A percentile compares a stretch with the other conserved stretches of the same genome.
These are phyloP conservation scores for Coprinopsis sp. DNA, from an alignment of 768 basidiomycete genomes.

Conservation along the genomic window DNA sequence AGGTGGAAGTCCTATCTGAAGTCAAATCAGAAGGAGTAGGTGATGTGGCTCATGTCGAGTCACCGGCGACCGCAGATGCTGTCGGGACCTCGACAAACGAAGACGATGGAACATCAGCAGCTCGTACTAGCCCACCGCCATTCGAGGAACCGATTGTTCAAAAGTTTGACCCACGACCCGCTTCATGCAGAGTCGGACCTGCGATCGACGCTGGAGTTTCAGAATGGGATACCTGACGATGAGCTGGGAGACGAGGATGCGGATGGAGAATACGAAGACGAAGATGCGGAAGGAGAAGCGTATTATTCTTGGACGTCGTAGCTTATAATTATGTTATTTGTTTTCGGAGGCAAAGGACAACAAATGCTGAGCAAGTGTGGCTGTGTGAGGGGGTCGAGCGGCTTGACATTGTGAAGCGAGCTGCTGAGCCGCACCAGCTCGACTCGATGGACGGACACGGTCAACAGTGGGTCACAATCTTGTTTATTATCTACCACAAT, in stretches of 20 bases:
- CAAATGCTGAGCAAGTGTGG: slow-evolving; percentile 11
- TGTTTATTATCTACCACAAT: slow-evolving; percentile 14
- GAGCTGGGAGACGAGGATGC: slow-evolving; percentile 39
- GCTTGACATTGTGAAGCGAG: slow-evolving; percentile 18
- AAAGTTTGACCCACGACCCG: slow-evolving; percentile 26
- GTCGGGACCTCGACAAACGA: too few species aligned
- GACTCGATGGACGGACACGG: slow-evolving; percentile 18
- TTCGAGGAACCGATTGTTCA: slow-evolving; percentile 26
- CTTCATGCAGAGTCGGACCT: slow-evolving; percentile 24
- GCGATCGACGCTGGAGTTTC: slow-evolving; percentile 25
- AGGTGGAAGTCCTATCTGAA: slow-evolving; percentile 6
- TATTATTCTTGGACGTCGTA: slow-evolving; percentile 12
- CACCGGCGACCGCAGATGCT: slow-evolving; percentile 8
- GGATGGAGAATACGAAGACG: slow-evolving; percentile 37
- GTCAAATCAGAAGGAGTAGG: slow-evolving; percentile 4
- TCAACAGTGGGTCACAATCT: slow-evolving; percentile 14
- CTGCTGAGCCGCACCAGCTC: slow-evolving; percentile 15
- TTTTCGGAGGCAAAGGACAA: slow-evolving; percentile 1
- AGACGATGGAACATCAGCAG: too few species aligned
- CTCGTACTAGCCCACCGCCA: too few species aligned
- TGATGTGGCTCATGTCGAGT: not conserved
- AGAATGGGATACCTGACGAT: slow-evolving; percentile 23
- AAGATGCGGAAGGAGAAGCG: slow-evolving; percentile 23
- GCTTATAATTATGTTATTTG: slow-evolving; percentile 5
- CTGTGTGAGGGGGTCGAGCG: slow-evolving; percentile 8